phyloP scores from a whole-genome alignment of 75 land plant species.

The Selaginella tamariscina region DNA sequence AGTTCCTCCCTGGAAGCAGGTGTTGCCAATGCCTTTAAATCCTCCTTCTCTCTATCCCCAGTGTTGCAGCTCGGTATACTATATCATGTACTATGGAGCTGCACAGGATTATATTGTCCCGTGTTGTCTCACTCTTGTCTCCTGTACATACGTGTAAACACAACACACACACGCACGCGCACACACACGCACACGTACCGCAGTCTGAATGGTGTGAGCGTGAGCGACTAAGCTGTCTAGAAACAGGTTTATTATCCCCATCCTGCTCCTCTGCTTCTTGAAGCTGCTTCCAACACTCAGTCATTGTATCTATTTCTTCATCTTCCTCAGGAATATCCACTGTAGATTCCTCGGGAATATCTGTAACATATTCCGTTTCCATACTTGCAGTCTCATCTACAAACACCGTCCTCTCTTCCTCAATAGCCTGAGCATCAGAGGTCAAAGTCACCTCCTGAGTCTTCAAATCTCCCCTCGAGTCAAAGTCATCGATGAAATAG shows the following conservation, averaged over 20 bases:
- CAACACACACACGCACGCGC: too few relatives aligned
- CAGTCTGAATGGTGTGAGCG: too few relatives aligned
- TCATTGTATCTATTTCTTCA: neutral
- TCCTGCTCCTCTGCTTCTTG: neutral
- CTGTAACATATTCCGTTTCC: too few relatives aligned
- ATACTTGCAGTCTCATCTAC: neutral
- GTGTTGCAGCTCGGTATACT: neutral
- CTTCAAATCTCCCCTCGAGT: neutral
- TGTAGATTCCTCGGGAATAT: neutral
- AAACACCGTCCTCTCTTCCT: neutral
- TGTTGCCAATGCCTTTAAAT: neutral
- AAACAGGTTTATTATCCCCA: neutral
- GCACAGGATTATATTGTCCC: neutral
- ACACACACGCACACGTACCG: too few relatives aligned
- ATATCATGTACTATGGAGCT: neutral
- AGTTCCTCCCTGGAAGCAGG: neutral
- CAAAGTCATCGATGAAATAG: neutral
- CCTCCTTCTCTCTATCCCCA: slow-evolving; percentile 1
- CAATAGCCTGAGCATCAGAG: too few relatives aligned
- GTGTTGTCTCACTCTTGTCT: neutral
- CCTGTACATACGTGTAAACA: too few relatives aligned
- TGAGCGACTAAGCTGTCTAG: neutral
- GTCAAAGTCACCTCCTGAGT: too few relatives aligned
- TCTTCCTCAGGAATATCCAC: neutral
- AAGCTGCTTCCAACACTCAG: neutral